A percentile compares a stretch with the other conserved stretches of the same genome.
Conservation (phyloP, 768 basidiomycete species). For the Melanogaster broomeanus region DNA sequence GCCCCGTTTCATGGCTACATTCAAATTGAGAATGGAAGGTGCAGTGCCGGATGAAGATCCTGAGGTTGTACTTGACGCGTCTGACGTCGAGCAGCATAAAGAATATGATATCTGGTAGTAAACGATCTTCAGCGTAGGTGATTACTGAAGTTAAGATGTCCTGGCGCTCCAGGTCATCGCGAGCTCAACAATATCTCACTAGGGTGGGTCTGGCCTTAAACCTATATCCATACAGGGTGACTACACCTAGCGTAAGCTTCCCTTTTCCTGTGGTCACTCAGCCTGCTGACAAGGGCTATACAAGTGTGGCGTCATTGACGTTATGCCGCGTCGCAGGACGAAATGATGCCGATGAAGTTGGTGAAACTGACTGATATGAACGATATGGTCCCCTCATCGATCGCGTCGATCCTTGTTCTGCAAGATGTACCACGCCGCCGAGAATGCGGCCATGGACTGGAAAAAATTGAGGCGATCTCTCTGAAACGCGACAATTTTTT, state of each 20-base stretch:
- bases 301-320: constrained; percentile 97
- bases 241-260: constrained; percentile 84
- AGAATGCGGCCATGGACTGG: constrained; percentile 99
- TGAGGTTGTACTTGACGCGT: constrained; percentile 70
- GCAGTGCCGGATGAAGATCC: constrained; percentile 68
- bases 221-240: constrained; percentile 94
- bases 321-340: constrained; percentile 96
- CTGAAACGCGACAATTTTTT: constrained; percentile 89
- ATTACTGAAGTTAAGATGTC: constrained; percentile 99
- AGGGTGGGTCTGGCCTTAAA: constrained; percentile 87
- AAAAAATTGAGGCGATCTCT: constrained; percentile 93
- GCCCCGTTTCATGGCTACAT: constrained; percentile 99
- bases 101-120: constrained; percentile 94
- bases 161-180: constrained; percentile 96
- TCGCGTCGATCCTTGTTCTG: constrained; percentile 99
- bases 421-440: constrained; percentile 94
- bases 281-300: not conserved
- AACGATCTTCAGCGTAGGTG: constrained; percentile 99
- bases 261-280: not conserved
- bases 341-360: no score
- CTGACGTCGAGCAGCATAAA: constrained; percentile 53
- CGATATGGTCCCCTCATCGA: constrained; percentile 95
- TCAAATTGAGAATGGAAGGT: constrained; percentile 92
- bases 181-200: constrained; percentile 97
- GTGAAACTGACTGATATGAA: constrained; percentile 79